A percentile compares a stretch with the other conserved stretches of the same genome.
Conservation (phyloP, 2,329 filamentous ascomycete species). For the Aspergillus sp. region DNA sequence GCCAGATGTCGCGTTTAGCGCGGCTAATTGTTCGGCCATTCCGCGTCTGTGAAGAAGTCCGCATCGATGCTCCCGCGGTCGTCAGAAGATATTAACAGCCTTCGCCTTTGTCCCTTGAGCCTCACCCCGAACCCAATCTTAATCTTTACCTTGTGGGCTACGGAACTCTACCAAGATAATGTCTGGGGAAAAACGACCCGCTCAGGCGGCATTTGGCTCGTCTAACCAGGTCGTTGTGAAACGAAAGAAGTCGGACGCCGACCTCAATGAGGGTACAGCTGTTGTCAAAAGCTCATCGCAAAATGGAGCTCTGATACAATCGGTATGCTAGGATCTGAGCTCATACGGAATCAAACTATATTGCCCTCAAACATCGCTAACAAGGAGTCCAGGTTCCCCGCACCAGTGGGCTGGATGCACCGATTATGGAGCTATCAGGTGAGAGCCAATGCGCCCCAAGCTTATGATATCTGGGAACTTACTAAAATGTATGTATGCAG, state of each 20-base stretch:
- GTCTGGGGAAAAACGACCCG: constrained; percentile 89
- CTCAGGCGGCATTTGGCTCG: constrained; percentile 76
- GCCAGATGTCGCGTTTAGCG: constrained; percentile 22
- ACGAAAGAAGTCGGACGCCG: constrained; percentile 72
- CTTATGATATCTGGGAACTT: neutral
- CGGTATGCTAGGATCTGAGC: constrained; percentile 51
- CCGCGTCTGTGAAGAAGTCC: constrained; percentile 8
- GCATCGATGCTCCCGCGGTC: neutral
- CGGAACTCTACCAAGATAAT: constrained; percentile 49
- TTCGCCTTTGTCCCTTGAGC: constrained; percentile 3
- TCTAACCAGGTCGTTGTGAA: constrained; percentile 79
- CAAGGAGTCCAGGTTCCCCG: constrained; percentile 61
- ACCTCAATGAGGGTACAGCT: constrained; percentile 56
- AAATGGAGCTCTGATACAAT: constrained; percentile 65
- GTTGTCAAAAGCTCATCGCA: constrained; percentile 56
- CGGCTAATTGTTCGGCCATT: constrained; percentile 16
- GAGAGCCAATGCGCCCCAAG: neutral
- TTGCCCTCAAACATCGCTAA: neutral
- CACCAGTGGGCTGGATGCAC: constrained; percentile 80
- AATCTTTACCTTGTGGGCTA: neutral
- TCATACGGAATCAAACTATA: neutral
- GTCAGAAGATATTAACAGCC: neutral
- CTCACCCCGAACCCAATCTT: neutral
- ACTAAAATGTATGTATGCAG: constrained; percentile 31
- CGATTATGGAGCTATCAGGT: constrained; percentile 77